Base-by-base conservation (phyloP, 164 flowering plant species). In the Taxillus chinensis region DNA sequence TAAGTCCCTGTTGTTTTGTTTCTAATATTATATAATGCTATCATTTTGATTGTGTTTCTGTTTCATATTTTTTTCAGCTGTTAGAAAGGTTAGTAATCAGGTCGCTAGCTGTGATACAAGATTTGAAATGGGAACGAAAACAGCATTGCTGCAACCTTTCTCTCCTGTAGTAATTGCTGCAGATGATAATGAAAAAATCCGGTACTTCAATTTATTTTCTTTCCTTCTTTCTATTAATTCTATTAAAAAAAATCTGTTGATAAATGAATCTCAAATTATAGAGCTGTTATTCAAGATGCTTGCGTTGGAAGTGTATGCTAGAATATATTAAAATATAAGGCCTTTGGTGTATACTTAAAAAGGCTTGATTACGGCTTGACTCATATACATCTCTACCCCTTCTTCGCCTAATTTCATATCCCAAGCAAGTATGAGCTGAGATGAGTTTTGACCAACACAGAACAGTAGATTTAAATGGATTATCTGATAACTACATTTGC, bases 141-240 rank as follows among this genome's bases (percentile, higher is more conserved):
- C 89, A 50, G 72, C 80, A 53, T 60, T 89, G 75, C 72, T 93
- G 65, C 95, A 86, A 48, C 96, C 99, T 39, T 90, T 93, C 70
- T 85, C 91, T 62, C 91, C 95, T 27, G 69, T 90, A 68, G 96
- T 93, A 46, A 66, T 93, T 79, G 97, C 93, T 71, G 89, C 99
- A 16, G 97, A 90, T 80, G 95, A 87, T 62, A 82, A 55, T 70
- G 97, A 93, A 71, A 64, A 87, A 51, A 87, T 93, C 62, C 87
- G 96, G 99, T 93, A 80, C 51, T 52, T 51, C 2, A 15, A 1
- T 59, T 61, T 55, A 45, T 27, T 27, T 27, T 50, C 9, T 42
- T 48, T 59, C 45, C 10, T 38, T 3, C 53, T 59, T 55, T 41
- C 39, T 27, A 7, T 27, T n/a, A 9, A n/a, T 49, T 49, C 4